These are phyloP conservation scores for Calonectria naviculata DNA, from an alignment of 2,329 filamentous ascomycete species.

Conservation along the genomic window DNA sequence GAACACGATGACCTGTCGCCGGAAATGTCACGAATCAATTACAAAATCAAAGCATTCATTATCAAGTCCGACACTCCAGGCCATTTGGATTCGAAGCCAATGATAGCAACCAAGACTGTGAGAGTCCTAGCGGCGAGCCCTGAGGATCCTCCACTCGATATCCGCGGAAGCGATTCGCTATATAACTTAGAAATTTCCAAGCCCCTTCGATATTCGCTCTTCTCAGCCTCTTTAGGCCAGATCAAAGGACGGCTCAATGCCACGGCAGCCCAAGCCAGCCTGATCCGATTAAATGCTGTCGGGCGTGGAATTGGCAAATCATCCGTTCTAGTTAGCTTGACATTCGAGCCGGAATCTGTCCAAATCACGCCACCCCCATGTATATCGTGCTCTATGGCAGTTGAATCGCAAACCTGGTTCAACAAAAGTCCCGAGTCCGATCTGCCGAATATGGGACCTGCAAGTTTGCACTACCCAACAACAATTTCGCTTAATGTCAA, in stretches of 20 bases:
- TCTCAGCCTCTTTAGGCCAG: neutral
- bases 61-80: neutral
- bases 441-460: neutral
- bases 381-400: neutral
- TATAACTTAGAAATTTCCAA: neutral
- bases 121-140: neutral
- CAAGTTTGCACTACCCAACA: neutral
- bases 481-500: neutral
- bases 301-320: neutral
- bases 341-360: neutral
- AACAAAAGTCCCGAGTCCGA: neutral
- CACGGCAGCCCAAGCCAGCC: neutral
- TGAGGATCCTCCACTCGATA: neutral
- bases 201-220: neutral
- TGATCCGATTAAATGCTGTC: neutral
- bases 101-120: neutral
- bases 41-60: constrained; percentile 1
- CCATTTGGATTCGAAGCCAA: neutral
- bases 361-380: neutral
- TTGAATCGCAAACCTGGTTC: neutral
- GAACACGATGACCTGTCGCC: neutral
- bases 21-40: neutral
- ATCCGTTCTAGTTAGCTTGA: neutral
- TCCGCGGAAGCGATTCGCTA: neutral
- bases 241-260: neutral